Evolutionary conservation across 129 eudicot species (phyloP).

Genomic region (Flaveria ramosissima): DNA sequence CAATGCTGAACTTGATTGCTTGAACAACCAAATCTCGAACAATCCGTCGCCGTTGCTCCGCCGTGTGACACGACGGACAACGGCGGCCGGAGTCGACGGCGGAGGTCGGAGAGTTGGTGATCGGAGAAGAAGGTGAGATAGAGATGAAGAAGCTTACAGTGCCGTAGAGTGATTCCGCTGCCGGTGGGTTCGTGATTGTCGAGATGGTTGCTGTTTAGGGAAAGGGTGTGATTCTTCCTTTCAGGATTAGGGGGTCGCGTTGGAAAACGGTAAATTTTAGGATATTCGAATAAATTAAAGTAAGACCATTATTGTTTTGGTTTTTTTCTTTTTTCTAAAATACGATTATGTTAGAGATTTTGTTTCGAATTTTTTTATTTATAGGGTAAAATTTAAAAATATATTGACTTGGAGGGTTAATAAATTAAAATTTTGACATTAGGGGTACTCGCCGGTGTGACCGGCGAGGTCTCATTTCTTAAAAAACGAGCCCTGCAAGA

Average conservation of each 20-base stretch:
- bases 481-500: no score
- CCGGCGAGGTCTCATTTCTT: no score
- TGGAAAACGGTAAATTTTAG: no score
- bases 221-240: not conserved
- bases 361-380: no score
- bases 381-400: no score
- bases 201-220: not conserved
- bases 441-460: no score
- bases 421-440: not conserved
- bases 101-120: not conserved
- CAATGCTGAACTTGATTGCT: not conserved
- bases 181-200: not conserved
- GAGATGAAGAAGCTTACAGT: slow-evolving; percentile 20
- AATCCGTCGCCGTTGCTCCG: slow-evolving; percentile 14
- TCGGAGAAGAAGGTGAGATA: not conserved
- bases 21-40: slow-evolving; percentile 16
- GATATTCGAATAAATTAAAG: no score
- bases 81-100: not conserved
- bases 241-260: not conserved
- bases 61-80: not conserved
- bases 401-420: no score
- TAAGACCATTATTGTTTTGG: no score
- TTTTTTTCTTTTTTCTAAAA: no score
- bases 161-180: slow-evolving; percentile 8
- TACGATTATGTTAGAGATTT: no score